Conservation (phyloP, 139 green algal species). For the Tetradesmus lagerheimii region DNA sequence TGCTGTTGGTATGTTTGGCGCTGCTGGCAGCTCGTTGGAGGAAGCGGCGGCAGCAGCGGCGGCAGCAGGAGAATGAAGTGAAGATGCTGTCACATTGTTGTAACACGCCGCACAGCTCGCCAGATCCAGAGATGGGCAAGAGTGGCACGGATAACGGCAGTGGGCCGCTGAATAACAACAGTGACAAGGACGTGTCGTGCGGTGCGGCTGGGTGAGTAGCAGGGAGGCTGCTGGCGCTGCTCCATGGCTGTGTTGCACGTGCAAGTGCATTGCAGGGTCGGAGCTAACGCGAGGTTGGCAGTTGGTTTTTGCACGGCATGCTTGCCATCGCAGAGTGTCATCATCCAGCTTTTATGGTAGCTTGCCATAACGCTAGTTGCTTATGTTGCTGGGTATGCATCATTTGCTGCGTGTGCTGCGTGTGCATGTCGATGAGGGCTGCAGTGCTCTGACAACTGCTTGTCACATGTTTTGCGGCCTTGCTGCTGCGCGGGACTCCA, state of each 20-base stretch:
- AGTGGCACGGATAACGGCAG: neutral
- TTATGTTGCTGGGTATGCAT: too few relatives aligned
- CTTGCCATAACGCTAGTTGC: too few relatives aligned
- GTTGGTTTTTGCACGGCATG: too few relatives aligned
- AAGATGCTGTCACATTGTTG: neutral
- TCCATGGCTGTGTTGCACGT: neutral
- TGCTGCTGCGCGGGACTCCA: too few relatives aligned
- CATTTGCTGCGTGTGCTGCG: too few relatives aligned
- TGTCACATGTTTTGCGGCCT: neutral
- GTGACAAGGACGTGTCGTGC: neutral
- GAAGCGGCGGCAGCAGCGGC: neutral
- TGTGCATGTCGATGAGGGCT: neutral
- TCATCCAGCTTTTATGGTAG: too few relatives aligned
- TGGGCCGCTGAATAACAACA: neutral
- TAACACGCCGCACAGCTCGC: neutral
- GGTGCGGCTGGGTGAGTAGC: neutral
- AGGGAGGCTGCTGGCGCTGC: neutral
- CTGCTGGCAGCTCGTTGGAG: neutral
- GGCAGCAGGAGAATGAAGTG: neutral
- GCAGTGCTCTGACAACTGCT: neutral
- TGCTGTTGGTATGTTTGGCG: neutral
- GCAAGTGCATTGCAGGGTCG: too few relatives aligned
- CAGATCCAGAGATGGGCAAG: constrained; percentile 11
- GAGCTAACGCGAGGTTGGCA: too few relatives aligned
- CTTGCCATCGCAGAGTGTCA: too few relatives aligned